Evolutionary conservation across 176 grass and related monocot genomes (phyloP), one percentile per base, ranked within the genome.

Genomic region (Oryza longistaminata): DNA sequence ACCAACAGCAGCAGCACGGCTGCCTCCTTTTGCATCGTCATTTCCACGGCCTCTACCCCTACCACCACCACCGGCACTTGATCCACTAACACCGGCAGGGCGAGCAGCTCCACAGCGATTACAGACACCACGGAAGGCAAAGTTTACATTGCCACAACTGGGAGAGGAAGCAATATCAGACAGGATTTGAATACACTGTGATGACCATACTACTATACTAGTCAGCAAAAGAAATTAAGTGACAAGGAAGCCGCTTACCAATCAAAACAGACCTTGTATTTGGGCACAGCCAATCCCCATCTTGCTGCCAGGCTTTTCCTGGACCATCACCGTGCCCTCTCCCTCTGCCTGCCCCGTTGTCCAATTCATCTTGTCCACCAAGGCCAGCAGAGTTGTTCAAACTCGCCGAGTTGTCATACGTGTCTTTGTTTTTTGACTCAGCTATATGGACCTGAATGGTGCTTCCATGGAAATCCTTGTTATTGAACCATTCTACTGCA

Each of bases 191-290:
- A 62, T n/a, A 70, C 73, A 74, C 4, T 21, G 9, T 34, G 6
- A 50, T 64, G 9, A 79, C 15, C 78, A 86, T 14, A 71, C 62
- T 77, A 79, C 15, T 69, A 83, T 11, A 71, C 62, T 81, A 66
- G 52, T 79, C 66, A 81, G 40, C 70, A 76, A 13, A 22, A 68
- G n/a, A 81, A 83, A 71, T 44, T 9, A 55, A 81, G 86, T 81
- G 46, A 48, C 49, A 89, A 83, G 93, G 44, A 83, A 92, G 86
- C 88, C 64, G 90, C 90, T 95, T 90, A 98, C 91, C 86, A 81
- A 98, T 95, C 65, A 90, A 78, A 85, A 96, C 93, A 93, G 90
- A 99, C 96, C 96, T 99, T 96, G 96, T 92, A 99, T 99, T 99
- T 83, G 96, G 96, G 70, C 93, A 99, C 71, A 90, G 87, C 96